A percentile compares a stretch with the other conserved stretches of the same genome.
These are phyloP conservation scores for Eryngium alpinum DNA, from an alignment of 140 eudicot genomes.

Conservation along the genomic window DNA sequence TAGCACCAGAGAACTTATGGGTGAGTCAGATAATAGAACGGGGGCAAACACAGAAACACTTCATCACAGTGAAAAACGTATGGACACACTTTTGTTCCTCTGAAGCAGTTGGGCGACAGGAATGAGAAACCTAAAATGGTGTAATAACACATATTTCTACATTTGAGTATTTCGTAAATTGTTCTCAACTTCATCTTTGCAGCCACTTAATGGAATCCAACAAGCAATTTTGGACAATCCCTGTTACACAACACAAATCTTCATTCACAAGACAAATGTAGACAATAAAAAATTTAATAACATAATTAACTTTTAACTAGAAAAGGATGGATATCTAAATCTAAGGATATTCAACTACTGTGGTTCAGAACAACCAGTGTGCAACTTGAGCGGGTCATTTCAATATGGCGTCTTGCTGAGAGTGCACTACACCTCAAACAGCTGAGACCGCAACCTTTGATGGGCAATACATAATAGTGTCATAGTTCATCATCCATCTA, in stretches of 20 bases:
- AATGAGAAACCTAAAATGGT: too few relatives aligned
- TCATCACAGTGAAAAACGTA: too few relatives aligned
- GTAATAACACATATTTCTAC: too few relatives aligned
- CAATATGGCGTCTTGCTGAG: constrained; percentile 30
- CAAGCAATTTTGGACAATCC: constrained; percentile 32
- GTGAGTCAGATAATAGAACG: too few relatives aligned
- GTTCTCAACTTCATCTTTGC: constrained; percentile 3
- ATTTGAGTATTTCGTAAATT: constrained; percentile 28
- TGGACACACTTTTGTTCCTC: too few relatives aligned
- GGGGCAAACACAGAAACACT: too few relatives aligned
- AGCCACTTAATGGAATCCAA: constrained; percentile 16
- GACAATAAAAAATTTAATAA: neutral
- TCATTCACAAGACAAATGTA: neutral
- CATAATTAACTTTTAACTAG: neutral
- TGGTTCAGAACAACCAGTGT: constrained; percentile 35
- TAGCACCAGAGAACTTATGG: too few relatives aligned
- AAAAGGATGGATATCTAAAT: too few relatives aligned
- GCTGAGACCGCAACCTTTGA: constrained; percentile 41
- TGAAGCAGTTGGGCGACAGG: too few relatives aligned
- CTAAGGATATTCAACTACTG: constrained; percentile 9
- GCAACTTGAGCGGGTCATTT: constrained; percentile 31
- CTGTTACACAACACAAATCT: neutral
- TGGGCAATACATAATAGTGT: constrained; percentile 25
- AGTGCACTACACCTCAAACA: constrained; percentile 36
- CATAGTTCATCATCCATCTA: constrained; percentile 39